Percentiles rank a stretch among this genome's conserved stretches.
Evolutionary conservation across 2,329 filamentous ascomycete genomes (phyloP).

Genomic region (Xylariaceae sp.): DNA sequence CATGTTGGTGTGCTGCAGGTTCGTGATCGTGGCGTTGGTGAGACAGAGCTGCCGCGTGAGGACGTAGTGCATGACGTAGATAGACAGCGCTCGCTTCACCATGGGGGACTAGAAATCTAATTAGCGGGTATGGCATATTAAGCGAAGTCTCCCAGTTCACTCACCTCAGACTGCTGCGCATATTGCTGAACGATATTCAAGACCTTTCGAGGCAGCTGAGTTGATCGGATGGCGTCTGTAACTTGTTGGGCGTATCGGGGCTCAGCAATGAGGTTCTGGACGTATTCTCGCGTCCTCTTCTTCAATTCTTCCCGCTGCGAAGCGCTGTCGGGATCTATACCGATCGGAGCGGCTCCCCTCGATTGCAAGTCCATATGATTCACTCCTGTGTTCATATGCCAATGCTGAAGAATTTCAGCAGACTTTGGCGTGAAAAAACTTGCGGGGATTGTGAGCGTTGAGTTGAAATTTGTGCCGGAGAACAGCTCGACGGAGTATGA

Average conservation of each 20-base stretch:
- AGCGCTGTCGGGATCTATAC: slow-evolving; percentile 48
- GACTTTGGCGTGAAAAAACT: slow-evolving; percentile 56
- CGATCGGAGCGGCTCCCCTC: slow-evolving; percentile 52
- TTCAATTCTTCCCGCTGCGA: slow-evolving; percentile 50
- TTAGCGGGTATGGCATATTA: background rate
- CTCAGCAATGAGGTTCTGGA: slow-evolving; percentile 52
- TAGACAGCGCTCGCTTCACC: slow-evolving; percentile 55
- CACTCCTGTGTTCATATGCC: slow-evolving; percentile 46
- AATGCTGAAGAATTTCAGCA: slow-evolving; percentile 53
- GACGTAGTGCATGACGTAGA: slow-evolving; percentile 61
- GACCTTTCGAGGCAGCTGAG: slow-evolving; percentile 49
- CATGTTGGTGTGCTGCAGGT: slow-evolving; percentile 45
- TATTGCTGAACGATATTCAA: slow-evolving; percentile 53
- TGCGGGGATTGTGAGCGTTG: slow-evolving; percentile 51
- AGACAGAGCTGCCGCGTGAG: slow-evolving; percentile 59
- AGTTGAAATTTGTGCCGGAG: slow-evolving; percentile 48
- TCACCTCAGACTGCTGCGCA: slow-evolving; percentile 48
- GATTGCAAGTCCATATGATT: slow-evolving; percentile 46
- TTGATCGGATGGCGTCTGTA: slow-evolving; percentile 50
- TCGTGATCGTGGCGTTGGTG: slow-evolving; percentile 46
- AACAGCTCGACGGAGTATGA: slow-evolving; percentile 51
- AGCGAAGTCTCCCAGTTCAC: slow-evolving; percentile 14
- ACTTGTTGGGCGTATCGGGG: slow-evolving; percentile 53
- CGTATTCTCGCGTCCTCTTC: slow-evolving; percentile 51
- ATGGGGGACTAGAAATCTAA: slow-evolving; percentile 45